Percentiles rank a stretch among this genome's conserved stretches.
Evolutionary conservation across 179 eudicot genomes (phyloP).

Genomic region (Beta lomatogona): DNA sequence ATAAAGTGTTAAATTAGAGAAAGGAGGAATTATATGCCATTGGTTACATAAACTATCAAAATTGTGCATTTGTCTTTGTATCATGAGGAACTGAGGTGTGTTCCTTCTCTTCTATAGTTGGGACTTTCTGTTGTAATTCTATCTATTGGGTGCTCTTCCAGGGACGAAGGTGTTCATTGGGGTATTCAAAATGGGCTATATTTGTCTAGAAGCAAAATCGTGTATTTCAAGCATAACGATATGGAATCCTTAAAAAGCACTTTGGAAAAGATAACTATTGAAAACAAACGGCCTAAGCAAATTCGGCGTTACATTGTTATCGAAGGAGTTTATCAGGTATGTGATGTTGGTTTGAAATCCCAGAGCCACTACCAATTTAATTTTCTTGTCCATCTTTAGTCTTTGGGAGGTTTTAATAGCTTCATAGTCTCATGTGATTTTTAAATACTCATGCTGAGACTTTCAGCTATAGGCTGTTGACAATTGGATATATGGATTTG

Average conservation of each 20-base stretch:
- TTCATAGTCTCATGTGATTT: not conserved
- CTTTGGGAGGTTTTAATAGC: not conserved
- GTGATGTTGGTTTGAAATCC: not conserved
- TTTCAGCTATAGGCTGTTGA: not conserved
- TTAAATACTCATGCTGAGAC: not conserved
- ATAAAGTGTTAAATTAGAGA: too few species aligned
- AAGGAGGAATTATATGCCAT: not conserved
- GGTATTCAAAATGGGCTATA: constrained; percentile 95
- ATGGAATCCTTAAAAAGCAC: constrained; percentile 63
- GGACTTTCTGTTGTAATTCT: not conserved
- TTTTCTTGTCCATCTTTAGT: not conserved
- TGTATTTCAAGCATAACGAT: constrained; percentile 90
- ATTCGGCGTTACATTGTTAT: constrained; percentile 87
- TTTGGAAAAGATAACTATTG: constrained; percentile 69
- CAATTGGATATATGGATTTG: not conserved
- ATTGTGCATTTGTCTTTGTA: not conserved
- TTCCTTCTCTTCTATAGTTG: not conserved
- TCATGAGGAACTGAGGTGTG: not conserved
- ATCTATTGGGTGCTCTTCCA: constrained; percentile 20
- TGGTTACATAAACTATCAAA: not conserved
- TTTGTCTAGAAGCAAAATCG: constrained; percentile 87
- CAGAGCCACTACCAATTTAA: not conserved
- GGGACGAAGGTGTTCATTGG: constrained; percentile 99
- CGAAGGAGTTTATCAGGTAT: constrained; percentile 94
- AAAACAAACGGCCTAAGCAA: constrained; percentile 76